A percentile compares a stretch with the other conserved stretches of the same genome.
Evolutionary conservation across 2,329 filamentous ascomycete species (phyloP).

Genomic region (Cercospora janseana): DNA sequence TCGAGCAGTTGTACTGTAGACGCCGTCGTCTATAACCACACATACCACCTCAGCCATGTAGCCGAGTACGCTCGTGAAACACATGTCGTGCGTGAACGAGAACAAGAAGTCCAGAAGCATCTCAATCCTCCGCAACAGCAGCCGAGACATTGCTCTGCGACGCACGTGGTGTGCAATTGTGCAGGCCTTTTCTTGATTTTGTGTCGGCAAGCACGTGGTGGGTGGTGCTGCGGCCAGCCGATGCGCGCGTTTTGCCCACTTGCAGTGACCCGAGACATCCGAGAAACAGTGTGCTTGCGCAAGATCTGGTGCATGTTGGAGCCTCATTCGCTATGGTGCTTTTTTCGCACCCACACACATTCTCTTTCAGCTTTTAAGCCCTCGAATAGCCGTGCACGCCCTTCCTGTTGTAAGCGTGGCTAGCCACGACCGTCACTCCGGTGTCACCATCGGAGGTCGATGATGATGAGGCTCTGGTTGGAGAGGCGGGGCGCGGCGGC

Average conservation of each 20-base stretch:
- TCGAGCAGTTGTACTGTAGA: no score
- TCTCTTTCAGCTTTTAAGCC: background rate
- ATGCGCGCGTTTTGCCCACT: background rate
- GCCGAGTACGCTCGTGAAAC: no score
- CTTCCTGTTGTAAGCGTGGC: background rate
- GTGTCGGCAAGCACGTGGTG: background rate
- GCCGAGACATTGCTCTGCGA: background rate
- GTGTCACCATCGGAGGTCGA: background rate
- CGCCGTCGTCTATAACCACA: no score
- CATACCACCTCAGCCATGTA: no score
- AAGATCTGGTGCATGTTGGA: background rate
- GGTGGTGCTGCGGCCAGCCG: background rate
- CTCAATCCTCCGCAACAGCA: no score
- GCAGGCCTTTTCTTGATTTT: background rate
- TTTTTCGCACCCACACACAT: background rate
- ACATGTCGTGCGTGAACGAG: no score
- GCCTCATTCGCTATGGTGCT: background rate
- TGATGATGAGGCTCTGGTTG: no score
- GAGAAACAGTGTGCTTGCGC: constrained; percentile 6
- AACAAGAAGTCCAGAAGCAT: no score
- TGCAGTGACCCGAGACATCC: constrained; percentile 3
- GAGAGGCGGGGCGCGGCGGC: no score
- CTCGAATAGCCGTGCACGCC: background rate
- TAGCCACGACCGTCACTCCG: background rate
- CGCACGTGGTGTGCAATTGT: background rate